Base-by-base conservation (phyloP, 2,329 filamentous ascomycete genomes). In the Colletotrichum brevisporum region DNA sequence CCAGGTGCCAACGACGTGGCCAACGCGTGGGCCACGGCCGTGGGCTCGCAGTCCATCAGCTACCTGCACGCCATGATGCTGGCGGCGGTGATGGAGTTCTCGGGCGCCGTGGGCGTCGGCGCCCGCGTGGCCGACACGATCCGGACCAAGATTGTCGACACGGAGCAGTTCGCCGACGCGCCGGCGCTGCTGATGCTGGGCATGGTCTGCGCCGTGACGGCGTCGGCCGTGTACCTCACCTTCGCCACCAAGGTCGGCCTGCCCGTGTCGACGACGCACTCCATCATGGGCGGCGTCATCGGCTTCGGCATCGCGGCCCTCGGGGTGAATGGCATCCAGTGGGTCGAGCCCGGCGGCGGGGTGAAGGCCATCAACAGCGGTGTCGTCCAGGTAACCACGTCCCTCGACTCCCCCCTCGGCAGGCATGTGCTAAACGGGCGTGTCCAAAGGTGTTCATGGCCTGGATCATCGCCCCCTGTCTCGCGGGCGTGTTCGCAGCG, bases 11-110 rank as follows among this genome's bases (percentile, higher is more conserved):
- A 90, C 80, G 91, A 93, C 91, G 91, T 93, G 69, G 91, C 91
- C 79, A 94, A 93, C 83, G 88, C 90, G 2, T 94, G 90, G 88
- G 91, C 91, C 16, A 92, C 90, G 39, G 91, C 88, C 72, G 91
- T 93, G 67, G 91, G 90, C 2, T 92, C 91, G 4, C 84, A 91
- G 50, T 93, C 91, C 69, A 79, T 92, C 52, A 86, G 86, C 26
- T 88, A 90, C 77, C 70, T 86, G 61, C 89, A 91, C 78, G 90
- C 88, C 72, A 89, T 89, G 87, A 72, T 85, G 13, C 79, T 88
- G 31, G 88, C 86, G 45, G 83, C 85, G 52, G 75, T 90, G 68
- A 89, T 90, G 81, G 89, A 91, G 78, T 88, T 91, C 72, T 78
- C 83, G n/a, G 90, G 90, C 58, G 84, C 87, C 50, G 81, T 91